Conservation (phyloP, 176 grass and related monocot species). For the Aechmea fasciata region DNA sequence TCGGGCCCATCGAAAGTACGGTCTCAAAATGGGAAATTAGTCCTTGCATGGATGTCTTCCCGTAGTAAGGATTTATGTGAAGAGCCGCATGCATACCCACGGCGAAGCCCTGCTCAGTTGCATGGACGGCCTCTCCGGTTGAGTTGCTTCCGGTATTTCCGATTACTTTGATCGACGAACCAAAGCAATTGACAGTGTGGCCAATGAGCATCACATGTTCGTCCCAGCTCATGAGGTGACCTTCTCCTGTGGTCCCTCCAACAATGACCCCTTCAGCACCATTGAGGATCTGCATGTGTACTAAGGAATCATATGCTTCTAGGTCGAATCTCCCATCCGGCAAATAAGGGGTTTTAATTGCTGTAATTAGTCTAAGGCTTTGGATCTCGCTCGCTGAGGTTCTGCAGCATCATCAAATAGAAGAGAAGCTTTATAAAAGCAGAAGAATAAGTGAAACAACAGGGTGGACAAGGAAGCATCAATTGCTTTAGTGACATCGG, state of each 20-base stretch:
- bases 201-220: slow-evolving; percentile 97
- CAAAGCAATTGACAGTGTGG: slow-evolving; percentile 96
- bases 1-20: slow-evolving; percentile 75
- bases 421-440: slow-evolving; percentile 1
- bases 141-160: slow-evolving; percentile 95
- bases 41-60: slow-evolving; percentile 74
- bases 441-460: slow-evolving; percentile 12
- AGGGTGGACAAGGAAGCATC: not conserved
- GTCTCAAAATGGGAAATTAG: slow-evolving; percentile 64
- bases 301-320: slow-evolving; percentile 84
- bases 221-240: slow-evolving; percentile 98
- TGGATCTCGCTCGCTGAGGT: slow-evolving; percentile 65
- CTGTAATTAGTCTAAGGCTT: slow-evolving; percentile 63
- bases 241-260: slow-evolving; percentile 84
- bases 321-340: slow-evolving; percentile 96
- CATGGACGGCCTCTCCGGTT: slow-evolving; percentile 83
- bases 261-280: slow-evolving; percentile 86
- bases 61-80: slow-evolving; percentile 94
- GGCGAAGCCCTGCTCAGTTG: slow-evolving; percentile 81
- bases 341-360: slow-evolving; percentile 84
- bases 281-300: slow-evolving; percentile 61
- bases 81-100: slow-evolving; percentile 93
- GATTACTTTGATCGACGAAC: slow-evolving; percentile 77
- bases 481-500: not conserved
- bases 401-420: slow-evolving; percentile 31